Evolutionary conservation across 139 green algal species (phyloP).

Genomic region (Chlorella sorokiniana): DNA sequence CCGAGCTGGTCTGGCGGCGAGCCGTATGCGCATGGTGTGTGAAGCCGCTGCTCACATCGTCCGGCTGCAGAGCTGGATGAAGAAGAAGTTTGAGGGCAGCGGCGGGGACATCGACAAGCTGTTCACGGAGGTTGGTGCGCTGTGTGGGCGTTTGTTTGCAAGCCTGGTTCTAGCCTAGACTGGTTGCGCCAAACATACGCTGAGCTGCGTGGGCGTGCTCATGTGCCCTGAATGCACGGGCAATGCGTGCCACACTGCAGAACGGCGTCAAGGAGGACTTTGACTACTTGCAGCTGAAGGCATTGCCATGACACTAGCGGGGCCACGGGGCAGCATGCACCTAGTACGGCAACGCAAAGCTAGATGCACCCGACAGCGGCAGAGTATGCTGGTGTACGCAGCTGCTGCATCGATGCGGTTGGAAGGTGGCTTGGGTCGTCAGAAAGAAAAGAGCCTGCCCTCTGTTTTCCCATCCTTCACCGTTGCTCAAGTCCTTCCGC

Average conservation of each 20-base stretch:
- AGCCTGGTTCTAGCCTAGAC: neutral
- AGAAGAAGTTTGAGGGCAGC: conserved; percentile 69
- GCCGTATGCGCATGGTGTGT: neutral
- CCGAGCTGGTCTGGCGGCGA: neutral
- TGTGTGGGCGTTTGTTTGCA: neutral
- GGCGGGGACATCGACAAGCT: conserved; percentile 29
- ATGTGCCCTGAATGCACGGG: neutral
- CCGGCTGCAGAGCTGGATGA: conserved; percentile 56
- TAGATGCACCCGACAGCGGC: too few species aligned
- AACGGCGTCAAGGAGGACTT: conserved; percentile 13
- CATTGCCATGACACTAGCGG: neutral
- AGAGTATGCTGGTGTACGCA: too few species aligned
- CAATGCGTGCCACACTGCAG: neutral
- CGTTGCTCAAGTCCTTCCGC: too few species aligned
- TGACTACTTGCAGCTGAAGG: neutral
- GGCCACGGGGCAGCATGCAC: too few species aligned
- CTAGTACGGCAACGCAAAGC: too few species aligned
- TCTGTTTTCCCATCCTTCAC: too few species aligned
- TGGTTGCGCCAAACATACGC: neutral
- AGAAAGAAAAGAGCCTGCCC: too few species aligned
- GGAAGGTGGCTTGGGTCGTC: too few species aligned
- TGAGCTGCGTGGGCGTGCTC: neutral
- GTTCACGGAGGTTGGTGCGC: conserved; percentile 10
- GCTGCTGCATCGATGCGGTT: too few species aligned
- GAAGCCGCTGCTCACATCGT: neutral